Evolutionary conservation across 208 protist species (phyloP), one percentile per base, ranked within the genome.

Genomic region (Leishmania martiniquensis): DNA sequence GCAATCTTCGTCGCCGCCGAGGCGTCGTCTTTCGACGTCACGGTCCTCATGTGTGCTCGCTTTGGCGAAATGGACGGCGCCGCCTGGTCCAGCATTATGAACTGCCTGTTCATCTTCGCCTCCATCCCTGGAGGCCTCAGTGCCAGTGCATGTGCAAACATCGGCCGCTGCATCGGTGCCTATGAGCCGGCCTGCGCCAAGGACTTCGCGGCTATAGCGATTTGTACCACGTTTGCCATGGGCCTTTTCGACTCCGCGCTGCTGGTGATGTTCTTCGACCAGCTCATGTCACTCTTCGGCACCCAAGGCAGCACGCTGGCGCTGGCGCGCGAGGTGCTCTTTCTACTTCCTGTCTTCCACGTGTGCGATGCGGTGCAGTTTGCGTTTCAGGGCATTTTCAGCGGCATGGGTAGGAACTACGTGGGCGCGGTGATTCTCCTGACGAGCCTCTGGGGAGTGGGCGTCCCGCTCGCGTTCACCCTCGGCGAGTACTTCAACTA

Each of bases 1-100:
- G 89, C 91, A 42, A 87, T 95, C 73, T 96, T 96, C 71, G 93
- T 96, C 68, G 90, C 89, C n/a, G 93, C 93, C 5, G 90, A 96
- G 76, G 93, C 91, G 20, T 95, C 93, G 9, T 92, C 93, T 17
- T 96, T 96, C 80, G 93, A 96, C 74, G 49, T 95, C 25, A 95
- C 89, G 44, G 85, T 95, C 54, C 82, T 96, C 49, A 57, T 96
- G 45, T 91, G 86, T 72, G 91, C 89, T 2, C 84, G 88, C 37
- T 91, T 92, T 75, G 86, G 89, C 34, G 85, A 90, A 47, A 68
- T 74, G 44, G 81, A 93, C 52, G 93, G 91, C 10, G 87, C 93
- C 0, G 91, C 88, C 15, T 96, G 93, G 91, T 94, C 89, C 34
- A 86, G 81, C 74, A 94, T 95, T 63, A 91, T 96, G 88, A 96